Percentiles rank a stretch among this genome's conserved stretches.
Evolutionary conservation across 805 yeast species (phyloP).

Genomic region (Barnettozyma sp.): DNA sequence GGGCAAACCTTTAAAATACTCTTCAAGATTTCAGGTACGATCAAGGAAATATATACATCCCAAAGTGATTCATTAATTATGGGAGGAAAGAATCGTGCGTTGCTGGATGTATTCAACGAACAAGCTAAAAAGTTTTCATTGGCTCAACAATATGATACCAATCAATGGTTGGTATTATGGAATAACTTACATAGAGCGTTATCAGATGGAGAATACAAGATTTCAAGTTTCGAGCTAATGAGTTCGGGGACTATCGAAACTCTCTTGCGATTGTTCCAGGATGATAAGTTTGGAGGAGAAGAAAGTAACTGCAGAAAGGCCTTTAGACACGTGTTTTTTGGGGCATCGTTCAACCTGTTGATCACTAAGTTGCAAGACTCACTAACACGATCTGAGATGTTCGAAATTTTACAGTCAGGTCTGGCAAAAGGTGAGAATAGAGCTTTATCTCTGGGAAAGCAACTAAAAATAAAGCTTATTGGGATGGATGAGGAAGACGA

Average conservation of each 20-base stretch:
- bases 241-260: slow-evolving; percentile 56
- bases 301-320: slow-evolving; percentile 35
- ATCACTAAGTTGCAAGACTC: slow-evolving; percentile 64
- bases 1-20: slow-evolving; percentile 10
- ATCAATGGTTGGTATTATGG: slow-evolving; percentile 34
- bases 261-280: slow-evolving; percentile 31
- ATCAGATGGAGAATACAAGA: slow-evolving; percentile 24
- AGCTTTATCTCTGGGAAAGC: slow-evolving; percentile 62
- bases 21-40: slow-evolving; percentile 17
- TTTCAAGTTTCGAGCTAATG: slow-evolving; percentile 72
- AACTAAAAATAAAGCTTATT: slow-evolving; percentile 51
- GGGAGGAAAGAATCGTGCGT: slow-evolving; percentile 24
- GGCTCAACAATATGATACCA: slow-evolving; percentile 15
- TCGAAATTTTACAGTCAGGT: slow-evolving; percentile 48
- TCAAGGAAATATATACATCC: slow-evolving; percentile 27
- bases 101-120: slow-evolving; percentile 23
- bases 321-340: slow-evolving; percentile 35
- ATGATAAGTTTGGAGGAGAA: slow-evolving; percentile 21
- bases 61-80: slow-evolving; percentile 22
- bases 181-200: slow-evolving; percentile 30
- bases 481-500: slow-evolving; percentile 29
- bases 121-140: slow-evolving; percentile 12
- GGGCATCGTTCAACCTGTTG: slow-evolving; percentile 36
- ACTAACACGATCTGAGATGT: slow-evolving; percentile 64
- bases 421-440: slow-evolving; percentile 33